These are phyloP conservation scores for Tetradesmus lagerheimii DNA, from an alignment of 139 green algal genomes.

Conservation along the genomic window DNA sequence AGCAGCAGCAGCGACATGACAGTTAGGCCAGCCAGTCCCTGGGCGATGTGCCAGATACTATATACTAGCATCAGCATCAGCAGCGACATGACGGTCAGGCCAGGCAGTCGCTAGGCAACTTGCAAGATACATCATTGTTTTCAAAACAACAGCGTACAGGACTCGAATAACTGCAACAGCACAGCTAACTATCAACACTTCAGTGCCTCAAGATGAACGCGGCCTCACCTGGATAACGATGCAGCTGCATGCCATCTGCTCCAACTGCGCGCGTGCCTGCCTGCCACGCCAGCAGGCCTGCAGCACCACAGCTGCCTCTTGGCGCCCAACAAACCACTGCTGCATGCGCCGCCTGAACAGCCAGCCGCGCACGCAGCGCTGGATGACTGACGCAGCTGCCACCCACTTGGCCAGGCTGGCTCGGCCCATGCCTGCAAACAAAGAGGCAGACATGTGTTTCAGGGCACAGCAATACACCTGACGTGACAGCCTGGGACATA, in stretches of 20 bases:
- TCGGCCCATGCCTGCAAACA: constrained; percentile 55
- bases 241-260: background rate
- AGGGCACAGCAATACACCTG: too few relatives aligned
- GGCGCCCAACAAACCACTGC: background rate
- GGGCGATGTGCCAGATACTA: too few relatives aligned
- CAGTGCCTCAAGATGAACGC: background rate
- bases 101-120: too few relatives aligned
- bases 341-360: constrained; percentile 44
- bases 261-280: constrained; percentile 43
- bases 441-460: background rate
- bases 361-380: constrained; percentile 55
- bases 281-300: constrained; percentile 63
- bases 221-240: constrained; percentile 26
- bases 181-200: too few relatives aligned
- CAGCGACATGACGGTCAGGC: too few relatives aligned
- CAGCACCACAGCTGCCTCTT: constrained; percentile 34
- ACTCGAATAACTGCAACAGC: too few relatives aligned
- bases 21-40: too few relatives aligned
- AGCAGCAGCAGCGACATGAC: too few relatives aligned
- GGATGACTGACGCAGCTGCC: constrained; percentile 61
- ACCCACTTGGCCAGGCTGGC: constrained; percentile 66
- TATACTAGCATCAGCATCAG: too few relatives aligned
- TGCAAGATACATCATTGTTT: background rate
- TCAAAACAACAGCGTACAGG: too few relatives aligned
- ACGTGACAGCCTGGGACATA: too few relatives aligned